Conservation (phyloP, 169 alveolate species). For the Cryptosporidium sp. region DNA sequence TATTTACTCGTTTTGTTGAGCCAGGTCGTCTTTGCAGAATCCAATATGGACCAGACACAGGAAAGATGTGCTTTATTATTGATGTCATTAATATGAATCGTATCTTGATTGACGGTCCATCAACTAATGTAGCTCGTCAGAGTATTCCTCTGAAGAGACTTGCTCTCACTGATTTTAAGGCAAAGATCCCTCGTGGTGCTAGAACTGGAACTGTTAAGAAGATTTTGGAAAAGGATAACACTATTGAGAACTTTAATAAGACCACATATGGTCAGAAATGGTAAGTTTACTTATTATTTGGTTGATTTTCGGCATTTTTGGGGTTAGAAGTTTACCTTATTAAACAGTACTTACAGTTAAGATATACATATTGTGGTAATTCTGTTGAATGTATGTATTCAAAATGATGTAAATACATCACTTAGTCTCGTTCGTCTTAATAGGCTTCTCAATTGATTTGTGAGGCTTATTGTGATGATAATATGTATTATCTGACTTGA, state of each 20-base stretch:
- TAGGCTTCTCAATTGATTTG: background rate
- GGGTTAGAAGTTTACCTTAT: background rate
- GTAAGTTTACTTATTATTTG: conserved; percentile 39
- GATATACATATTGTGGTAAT: background rate
- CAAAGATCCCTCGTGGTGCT: conserved; percentile 89
- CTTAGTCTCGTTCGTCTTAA: conserved; percentile 77
- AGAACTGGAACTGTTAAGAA: conserved; percentile 86
- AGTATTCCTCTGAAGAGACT: conserved; percentile 89
- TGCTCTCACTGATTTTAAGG: conserved; percentile 88
- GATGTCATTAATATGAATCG: conserved; percentile 89
- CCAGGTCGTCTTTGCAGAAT: conserved; percentile 93
- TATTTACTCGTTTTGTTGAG: conserved; percentile 91
- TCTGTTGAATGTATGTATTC: background rate
- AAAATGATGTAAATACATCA: conserved; percentile 55
- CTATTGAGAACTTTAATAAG: conserved; percentile 83
- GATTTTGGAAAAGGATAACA: conserved; percentile 83
- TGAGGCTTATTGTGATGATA: conserved; percentile 25
- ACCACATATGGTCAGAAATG: conserved; percentile 88
- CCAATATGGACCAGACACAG: conserved; percentile 93
- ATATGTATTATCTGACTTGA: conserved; percentile 47
- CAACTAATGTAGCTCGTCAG: conserved; percentile 89
- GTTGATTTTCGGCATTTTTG: background rate
- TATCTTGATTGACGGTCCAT: conserved; percentile 92
- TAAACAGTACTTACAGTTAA: no score
- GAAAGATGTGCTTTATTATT: conserved; percentile 92